Evolutionary conservation across 352 stramenopile genomes (phyloP).

Genomic region (Globisporangium viniferum): DNA sequence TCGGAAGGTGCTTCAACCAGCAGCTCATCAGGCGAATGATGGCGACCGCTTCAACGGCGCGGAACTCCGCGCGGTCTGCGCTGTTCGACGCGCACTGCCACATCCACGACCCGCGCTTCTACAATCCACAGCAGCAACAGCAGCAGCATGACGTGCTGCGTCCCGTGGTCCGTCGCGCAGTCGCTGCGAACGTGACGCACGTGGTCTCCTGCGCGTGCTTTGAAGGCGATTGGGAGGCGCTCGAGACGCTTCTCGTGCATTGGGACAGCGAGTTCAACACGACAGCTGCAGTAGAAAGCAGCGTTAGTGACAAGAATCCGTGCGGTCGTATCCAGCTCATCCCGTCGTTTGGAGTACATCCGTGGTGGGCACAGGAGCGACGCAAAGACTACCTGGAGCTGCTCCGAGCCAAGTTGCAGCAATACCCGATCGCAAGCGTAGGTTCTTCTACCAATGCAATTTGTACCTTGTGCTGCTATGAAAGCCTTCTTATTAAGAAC

Average conservation of each 20-base stretch:
- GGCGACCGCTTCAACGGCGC: background rate
- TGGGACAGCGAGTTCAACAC: background rate
- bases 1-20: background rate
- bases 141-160: slow-evolving; percentile 20
- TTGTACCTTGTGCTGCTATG: background rate
- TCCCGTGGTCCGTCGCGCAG: slow-evolving; percentile 36
- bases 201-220: slow-evolving; percentile 62
- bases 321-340: slow-evolving; percentile 27
- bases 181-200: slow-evolving; percentile 36
- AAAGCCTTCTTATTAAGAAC: background rate
- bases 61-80: background rate
- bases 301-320: background rate
- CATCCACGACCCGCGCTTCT: slow-evolving; percentile 24
- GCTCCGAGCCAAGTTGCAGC: slow-evolving; percentile 32
- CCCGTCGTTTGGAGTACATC: slow-evolving; percentile 69
- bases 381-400: slow-evolving; percentile 27
- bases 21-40: background rate
- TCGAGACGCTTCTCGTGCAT: slow-evolving; percentile 38
- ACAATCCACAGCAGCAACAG: background rate
- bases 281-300: background rate
- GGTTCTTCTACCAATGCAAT: background rate
- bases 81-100: slow-evolving; percentile 6
- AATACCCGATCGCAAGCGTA: slow-evolving; percentile 51
- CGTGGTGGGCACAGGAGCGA: slow-evolving; percentile 56
- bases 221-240: slow-evolving; percentile 50